Base-by-base conservation (phyloP, 345 rosid species). In the Euphorbia lathyris region DNA sequence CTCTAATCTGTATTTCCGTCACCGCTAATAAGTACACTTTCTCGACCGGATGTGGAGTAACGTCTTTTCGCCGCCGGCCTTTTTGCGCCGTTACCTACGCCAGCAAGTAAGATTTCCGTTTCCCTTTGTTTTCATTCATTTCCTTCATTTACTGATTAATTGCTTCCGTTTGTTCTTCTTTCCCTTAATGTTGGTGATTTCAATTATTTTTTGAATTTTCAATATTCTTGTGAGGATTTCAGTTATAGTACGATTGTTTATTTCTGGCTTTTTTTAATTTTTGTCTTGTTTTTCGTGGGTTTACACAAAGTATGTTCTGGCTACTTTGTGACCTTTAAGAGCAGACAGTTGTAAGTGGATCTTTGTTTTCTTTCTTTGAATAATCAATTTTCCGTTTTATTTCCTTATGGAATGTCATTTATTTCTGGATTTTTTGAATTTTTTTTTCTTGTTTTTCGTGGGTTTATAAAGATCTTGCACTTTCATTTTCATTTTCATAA, bases 161-260 rank as follows among this genome's bases (percentile, higher is more conserved):
- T n/a, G n/a, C n/a, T n/a, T n/a, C n/a, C n/a, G n/a, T n/a, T n/a
- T 72, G 73, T 80, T 66, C 76, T 83, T 51, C 45, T 76, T n/a
- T n/a, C n/a, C n/a, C n/a, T n/a, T n/a, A n/a, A n/a, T n/a, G n/a
- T n/a, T n/a, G n/a, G n/a, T n/a, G n/a, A n/a, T n/a, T n/a, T n/a
- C n/a, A n/a, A n/a, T 77, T 56, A 20, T 64, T 74, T 55, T 74
- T 67, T 55, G 61, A 59, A 71, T 3, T 59, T 63, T 65, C 72
- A 74, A n/a, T n/a, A 79, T 43, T 10, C 5, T 53, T 23, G 61
- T 9, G 60, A 20, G 17, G 36, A 13, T 51, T 30, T 58, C n/a
- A n/a, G n/a, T 58, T 22, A 30, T 57, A 61, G 82, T 76, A 34
- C 80, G 64, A n/a, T 83, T 67, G 80, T 53, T 82, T 61, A 64